These are phyloP conservation scores for Leccinum incarnatum DNA, from an alignment of 768 basidiomycete genomes.

Conservation along the genomic window DNA sequence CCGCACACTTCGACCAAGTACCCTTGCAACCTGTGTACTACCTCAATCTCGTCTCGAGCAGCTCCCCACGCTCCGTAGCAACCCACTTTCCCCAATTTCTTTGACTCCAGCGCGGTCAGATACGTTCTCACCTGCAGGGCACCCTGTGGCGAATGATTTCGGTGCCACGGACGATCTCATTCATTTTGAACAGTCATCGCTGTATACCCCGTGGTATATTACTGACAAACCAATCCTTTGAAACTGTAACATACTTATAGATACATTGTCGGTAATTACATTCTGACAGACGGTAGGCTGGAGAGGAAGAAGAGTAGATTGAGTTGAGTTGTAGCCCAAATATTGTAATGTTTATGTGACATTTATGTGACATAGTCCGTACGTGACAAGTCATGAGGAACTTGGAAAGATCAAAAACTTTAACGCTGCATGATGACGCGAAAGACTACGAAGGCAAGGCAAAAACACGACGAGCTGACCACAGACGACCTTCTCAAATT, in stretches of 20 bases:
- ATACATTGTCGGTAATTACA: neutral
- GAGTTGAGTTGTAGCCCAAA: neutral
- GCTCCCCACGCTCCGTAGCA: neutral
- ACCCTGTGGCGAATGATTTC: neutral
- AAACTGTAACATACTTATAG: neutral
- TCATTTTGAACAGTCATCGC: constrained; percentile 3
- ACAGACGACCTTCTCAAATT: constrained; percentile 47
- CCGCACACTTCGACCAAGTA: neutral
- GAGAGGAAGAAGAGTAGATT: neutral
- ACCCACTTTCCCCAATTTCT: neutral
- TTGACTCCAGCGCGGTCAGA: neutral
- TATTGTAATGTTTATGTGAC: neutral
- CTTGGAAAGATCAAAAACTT: no score
- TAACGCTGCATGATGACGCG: neutral
- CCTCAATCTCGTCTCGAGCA: constrained; percentile 3
- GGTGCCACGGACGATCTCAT: neutral
- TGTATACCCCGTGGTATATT: neutral
- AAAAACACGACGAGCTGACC: constrained; percentile 28
- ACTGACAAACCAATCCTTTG: neutral
- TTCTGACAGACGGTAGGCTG: neutral
- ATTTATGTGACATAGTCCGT: neutral
- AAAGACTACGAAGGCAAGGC: constrained; percentile 14
- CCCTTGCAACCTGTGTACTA: neutral
- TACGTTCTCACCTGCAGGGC: neutral
- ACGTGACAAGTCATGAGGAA: neutral